phyloP scores from a whole-genome alignment of 345 rosid species.

The Lepidium africanum region DNA sequence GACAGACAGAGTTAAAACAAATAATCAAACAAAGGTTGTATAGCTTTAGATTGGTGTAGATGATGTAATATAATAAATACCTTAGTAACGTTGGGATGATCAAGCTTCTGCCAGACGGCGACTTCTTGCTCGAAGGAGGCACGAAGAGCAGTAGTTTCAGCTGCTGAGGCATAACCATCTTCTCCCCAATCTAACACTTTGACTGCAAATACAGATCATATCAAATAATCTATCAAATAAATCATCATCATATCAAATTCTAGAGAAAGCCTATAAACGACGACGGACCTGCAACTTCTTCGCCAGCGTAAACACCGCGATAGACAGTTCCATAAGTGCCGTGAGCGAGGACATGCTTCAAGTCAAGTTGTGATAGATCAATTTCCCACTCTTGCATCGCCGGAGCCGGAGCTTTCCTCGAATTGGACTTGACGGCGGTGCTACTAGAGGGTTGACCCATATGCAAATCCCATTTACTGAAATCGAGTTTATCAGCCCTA shows the following conservation, averaged over 20 bases:
- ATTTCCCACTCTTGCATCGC: constrained; percentile 82
- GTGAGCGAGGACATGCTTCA: constrained; percentile 54
- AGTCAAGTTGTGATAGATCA: constrained; percentile 56
- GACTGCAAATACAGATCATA: constrained; percentile 31
- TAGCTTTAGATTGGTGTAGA: not conserved
- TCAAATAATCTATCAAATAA: too few species aligned
- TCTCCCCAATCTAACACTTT: constrained; percentile 82
- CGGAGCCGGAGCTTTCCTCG: constrained; percentile 20
- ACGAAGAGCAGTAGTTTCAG: constrained; percentile 54
- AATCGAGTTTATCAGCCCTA: constrained; percentile 74
- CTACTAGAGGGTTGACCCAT: constrained; percentile 50
- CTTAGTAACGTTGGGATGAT: constrained; percentile 77
- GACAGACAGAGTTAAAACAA: not conserved
- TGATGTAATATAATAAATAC: constrained; percentile 20
- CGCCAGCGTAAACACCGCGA: constrained; percentile 65
- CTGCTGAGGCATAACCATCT: constrained; percentile 52
- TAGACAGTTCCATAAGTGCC: constrained; percentile 76
- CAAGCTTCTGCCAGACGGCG: constrained; percentile 88
- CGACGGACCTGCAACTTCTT: constrained; percentile 62
- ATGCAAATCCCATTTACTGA: constrained; percentile 77
- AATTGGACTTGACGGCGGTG: constrained; percentile 54
- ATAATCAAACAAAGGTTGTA: not conserved
- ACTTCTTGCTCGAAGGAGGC: constrained; percentile 78
- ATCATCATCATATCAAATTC: too few species aligned
- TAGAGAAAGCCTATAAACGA: not conserved